Conservation (phyloP, 192 early-diverging fungal species). For the Podila epicladia region DNA sequence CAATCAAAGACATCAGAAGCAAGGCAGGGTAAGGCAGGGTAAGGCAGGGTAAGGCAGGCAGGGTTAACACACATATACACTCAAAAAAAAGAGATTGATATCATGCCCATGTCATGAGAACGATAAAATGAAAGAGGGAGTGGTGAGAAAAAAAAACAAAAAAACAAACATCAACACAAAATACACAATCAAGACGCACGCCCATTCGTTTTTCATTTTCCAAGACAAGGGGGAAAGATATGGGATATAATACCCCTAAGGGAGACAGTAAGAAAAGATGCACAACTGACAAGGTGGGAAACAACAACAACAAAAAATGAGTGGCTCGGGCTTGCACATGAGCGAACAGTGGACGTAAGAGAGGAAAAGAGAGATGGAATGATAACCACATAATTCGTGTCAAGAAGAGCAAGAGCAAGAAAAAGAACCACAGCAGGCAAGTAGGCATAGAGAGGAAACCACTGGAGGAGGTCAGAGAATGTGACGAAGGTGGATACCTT, state of each 20-base stretch:
- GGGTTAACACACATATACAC: not conserved
- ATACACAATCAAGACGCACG: not conserved
- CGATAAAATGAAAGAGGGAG: not conserved
- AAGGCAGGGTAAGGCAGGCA: no score
- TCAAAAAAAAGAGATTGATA: not conserved
- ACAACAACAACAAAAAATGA: no score
- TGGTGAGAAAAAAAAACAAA: not conserved
- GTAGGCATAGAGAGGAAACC: not conserved
- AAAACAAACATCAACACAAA: not conserved
- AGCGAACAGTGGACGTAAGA: no score
- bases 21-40: not conserved
- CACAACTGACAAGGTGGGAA: no score
- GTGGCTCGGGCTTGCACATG: no score
- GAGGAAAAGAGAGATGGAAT: no score
- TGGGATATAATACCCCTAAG: no score
- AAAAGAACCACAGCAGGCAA: not conserved
- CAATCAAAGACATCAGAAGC: not conserved
- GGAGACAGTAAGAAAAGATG: no score
- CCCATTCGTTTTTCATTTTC: no score
- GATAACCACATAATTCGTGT: no score
- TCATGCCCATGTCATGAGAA: not conserved
- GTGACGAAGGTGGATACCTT: conserved; percentile 59
- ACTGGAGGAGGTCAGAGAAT: not conserved
- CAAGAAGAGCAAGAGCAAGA: not conserved
- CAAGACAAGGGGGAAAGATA: no score